Evolutionary conservation across 768 basidiomycete genomes (phyloP).

Genomic region (Saitozyma sp.): DNA sequence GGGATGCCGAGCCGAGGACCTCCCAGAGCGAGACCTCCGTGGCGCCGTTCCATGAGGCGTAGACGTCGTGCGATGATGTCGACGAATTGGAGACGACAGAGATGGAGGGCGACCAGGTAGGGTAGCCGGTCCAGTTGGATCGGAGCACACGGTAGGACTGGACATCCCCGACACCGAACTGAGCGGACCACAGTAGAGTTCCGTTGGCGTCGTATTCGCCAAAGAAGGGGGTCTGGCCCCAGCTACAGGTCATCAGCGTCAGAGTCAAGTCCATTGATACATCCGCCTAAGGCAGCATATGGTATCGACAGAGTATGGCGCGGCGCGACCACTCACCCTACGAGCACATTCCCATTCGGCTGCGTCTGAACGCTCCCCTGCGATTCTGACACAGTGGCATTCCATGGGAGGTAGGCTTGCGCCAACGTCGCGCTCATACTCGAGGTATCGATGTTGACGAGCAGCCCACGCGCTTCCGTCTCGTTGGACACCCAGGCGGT

Average conservation of each 20-base stretch:
- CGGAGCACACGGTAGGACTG: slow-evolving; percentile 38
- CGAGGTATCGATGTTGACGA: slow-evolving; percentile 31
- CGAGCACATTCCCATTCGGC: slow-evolving; percentile 19
- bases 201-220: slow-evolving; percentile 30
- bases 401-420: slow-evolving; percentile 8
- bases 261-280: no score
- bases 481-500: slow-evolving; percentile 24
- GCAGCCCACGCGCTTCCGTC: slow-evolving; percentile 28
- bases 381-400: slow-evolving; percentile 14
- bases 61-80: slow-evolving; percentile 7
- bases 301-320: no score
- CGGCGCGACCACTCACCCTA: slow-evolving; percentile 5
- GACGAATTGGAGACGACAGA: slow-evolving; percentile 11
- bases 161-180: slow-evolving; percentile 31
- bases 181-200: slow-evolving; percentile 24
- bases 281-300: no score
- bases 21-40: slow-evolving; percentile 27
- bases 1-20: background rate
- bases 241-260: slow-evolving; percentile 15
- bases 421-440: slow-evolving; percentile 27
- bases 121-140: slow-evolving; percentile 27
- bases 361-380: slow-evolving; percentile 32
- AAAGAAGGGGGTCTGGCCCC: slow-evolving; percentile 34
- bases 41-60: slow-evolving; percentile 45
- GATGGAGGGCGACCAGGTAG: slow-evolving; percentile 19